Evolutionary conservation across 2,329 filamentous ascomycete species (phyloP).

Genomic region (Endocalyx cinctus): DNA sequence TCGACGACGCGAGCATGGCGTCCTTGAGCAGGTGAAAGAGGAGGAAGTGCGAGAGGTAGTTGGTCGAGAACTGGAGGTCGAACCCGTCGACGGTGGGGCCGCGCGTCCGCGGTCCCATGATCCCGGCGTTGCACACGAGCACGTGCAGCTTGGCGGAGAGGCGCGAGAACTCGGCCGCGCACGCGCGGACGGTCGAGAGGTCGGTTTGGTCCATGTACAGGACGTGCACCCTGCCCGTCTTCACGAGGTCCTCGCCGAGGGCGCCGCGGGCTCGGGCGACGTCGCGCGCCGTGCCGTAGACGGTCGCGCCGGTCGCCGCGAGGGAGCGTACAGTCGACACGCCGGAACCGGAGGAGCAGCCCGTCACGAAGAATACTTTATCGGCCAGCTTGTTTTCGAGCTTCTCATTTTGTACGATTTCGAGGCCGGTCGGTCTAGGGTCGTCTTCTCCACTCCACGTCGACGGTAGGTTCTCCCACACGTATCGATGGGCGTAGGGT

Average conservation of each 20-base stretch:
- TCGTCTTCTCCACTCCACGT: too few species aligned
- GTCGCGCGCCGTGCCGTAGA: constrained; percentile 13
- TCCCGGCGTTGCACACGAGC: constrained; percentile 4
- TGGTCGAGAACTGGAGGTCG: constrained; percentile 7
- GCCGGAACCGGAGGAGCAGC: not conserved
- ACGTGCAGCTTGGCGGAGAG: constrained; percentile 2
- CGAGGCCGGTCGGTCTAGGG: too few species aligned
- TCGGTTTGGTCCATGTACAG: constrained; percentile 13
- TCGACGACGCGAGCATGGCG: constrained; percentile 4
- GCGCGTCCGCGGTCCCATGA: not conserved
- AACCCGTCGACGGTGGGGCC: constrained; percentile 7
- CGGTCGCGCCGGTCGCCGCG: constrained; percentile 3
- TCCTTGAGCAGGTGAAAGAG: not conserved
- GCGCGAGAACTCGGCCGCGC: not conserved
- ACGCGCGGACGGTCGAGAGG: constrained; percentile 7
- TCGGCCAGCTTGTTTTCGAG: too few species aligned
- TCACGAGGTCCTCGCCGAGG: constrained; percentile 6
- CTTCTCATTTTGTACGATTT: too few species aligned
- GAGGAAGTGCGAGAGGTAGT: constrained; percentile 4
- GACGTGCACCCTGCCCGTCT: constrained; percentile 11
- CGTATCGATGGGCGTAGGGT: too few species aligned
- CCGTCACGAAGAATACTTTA: not conserved
- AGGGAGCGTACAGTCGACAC: not conserved
- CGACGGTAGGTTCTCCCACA: too few species aligned
- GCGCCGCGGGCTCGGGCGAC: constrained; percentile 9